Evolutionary conservation across 2,329 filamentous ascomycete species (phyloP), one percentile per base, ranked within the genome.

Genomic region (Helminthosporium solani): DNA sequence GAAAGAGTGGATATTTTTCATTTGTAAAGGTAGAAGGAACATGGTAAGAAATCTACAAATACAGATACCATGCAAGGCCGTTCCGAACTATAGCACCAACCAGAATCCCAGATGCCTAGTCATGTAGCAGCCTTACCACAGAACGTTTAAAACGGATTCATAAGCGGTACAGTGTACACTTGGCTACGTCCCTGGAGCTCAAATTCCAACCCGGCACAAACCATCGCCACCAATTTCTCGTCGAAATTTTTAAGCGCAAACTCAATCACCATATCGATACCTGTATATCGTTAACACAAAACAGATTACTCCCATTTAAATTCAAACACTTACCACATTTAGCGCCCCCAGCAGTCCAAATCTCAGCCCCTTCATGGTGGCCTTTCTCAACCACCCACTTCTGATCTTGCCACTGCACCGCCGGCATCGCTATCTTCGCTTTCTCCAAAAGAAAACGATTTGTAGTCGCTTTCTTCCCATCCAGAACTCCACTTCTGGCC

Each of bases 271-370:
- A 61, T 61, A 23, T 61, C 55, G 30, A 63, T 59, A 8, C 60
- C 58, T 60, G 38, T 7, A 11, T 18, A 19, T n/a, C 2, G 19
- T 46, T 30, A 46, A 27, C 18, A 21, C 34, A 37, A n/a, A n/a
- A n/a, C n/a, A n/a, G n/a, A n/a, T n/a, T n/a, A n/a, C n/a, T n/a
- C n/a, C n/a, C n/a, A n/a, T n/a, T n/a, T n/a, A n/a, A n/a, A n/a
- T n/a, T n/a, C n/a, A n/a, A n/a, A 16, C 18, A 37, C 34, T 47
- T 33, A 70, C 71, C 70, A 49, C 66, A 66, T 2, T 64, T 67
- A 0, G 71, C 71, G 8, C 65, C 70, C 2, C 70, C 72, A 0
- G 58, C 47, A 1, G 70, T 73, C 71, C 71, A 74, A 15, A 73
- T 53, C 58, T 71, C 65, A 48, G 66, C 66, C 3, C 57, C 61